Conservation (phyloP, 2,329 filamentous ascomycete genomes). For the Paecilomyces niveus region DNA sequence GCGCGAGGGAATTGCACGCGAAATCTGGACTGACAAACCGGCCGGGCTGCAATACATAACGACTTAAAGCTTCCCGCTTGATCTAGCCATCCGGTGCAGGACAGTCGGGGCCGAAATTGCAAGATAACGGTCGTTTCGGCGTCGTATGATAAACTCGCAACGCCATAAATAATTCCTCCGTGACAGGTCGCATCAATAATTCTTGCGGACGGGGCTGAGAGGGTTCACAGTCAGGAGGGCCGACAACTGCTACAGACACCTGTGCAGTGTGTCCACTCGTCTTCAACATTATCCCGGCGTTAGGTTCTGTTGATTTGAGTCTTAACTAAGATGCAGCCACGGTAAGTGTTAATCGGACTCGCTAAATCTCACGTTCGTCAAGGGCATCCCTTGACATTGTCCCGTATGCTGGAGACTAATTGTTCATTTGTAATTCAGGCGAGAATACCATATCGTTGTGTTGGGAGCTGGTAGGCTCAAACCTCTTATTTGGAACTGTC, state of each 20-base stretch:
- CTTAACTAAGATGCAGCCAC: not conserved
- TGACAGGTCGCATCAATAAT: not conserved
- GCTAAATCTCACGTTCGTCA: not conserved
- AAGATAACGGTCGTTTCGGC: not conserved
- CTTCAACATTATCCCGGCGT: not conserved
- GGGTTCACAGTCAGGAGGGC: not conserved
- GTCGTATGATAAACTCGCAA: not conserved
- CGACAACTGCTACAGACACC: not conserved
- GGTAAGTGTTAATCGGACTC: not conserved
- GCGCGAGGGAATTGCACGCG: not conserved
- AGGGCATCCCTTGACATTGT: not conserved
- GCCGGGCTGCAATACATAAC: not conserved
- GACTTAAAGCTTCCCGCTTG: not conserved
- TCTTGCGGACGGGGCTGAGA: not conserved
- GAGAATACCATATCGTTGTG: constrained; percentile 77
- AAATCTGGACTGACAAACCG: not conserved
- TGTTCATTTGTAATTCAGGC: constrained; percentile 37
- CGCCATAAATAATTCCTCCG: not conserved
- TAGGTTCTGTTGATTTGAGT: not conserved
- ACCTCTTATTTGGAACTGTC: constrained; percentile 3
- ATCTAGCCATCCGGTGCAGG: not conserved
- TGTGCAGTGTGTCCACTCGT: not conserved
- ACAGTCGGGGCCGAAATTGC: not conserved
- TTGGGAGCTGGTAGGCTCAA: constrained; percentile 61
- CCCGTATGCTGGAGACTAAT: not conserved